Conservation (phyloP, 176 grass and related monocot species). For the Ensete ventricosum region DNA sequence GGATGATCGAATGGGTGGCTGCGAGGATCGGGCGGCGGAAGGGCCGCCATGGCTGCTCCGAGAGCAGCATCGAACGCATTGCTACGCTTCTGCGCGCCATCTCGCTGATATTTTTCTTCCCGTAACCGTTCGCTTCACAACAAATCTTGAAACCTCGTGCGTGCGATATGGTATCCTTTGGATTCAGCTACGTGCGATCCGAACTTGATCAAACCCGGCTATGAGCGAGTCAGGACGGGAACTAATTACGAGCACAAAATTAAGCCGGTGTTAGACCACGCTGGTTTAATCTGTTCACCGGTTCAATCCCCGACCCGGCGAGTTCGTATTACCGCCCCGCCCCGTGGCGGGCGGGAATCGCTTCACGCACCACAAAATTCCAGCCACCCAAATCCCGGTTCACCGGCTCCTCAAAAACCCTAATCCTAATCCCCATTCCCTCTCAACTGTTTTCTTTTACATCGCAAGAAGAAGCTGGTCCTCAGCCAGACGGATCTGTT, state of each 20-base stretch:
- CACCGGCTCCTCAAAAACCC: neutral
- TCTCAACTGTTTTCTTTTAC: neutral
- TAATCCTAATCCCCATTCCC: neutral
- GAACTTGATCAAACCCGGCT: too few relatives aligned
- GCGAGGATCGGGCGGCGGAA: neutral
- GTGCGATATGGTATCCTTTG: neutral
- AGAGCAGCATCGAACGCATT: constrained; percentile 7
- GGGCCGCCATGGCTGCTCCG: constrained; percentile 4
- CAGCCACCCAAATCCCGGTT: neutral
- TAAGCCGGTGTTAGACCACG: neutral
- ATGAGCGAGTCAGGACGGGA: neutral
- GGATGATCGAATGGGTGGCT: neutral
- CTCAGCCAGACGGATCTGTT: constrained; percentile 1
- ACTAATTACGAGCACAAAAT: neutral
- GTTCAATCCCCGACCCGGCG: neutral
- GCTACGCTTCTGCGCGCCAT: neutral
- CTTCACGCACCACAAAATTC: neutral
- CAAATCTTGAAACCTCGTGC: neutral
- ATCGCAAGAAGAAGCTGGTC: neutral
- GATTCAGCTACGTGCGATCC: neutral
- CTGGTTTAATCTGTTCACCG: neutral
- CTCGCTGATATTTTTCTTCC: neutral
- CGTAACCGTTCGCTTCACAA: neutral
- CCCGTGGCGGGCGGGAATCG: neutral
- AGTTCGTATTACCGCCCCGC: neutral